Evolutionary conservation across 1,139 yeast species (phyloP).

Genomic region (Diutina scorzettiae): DNA sequence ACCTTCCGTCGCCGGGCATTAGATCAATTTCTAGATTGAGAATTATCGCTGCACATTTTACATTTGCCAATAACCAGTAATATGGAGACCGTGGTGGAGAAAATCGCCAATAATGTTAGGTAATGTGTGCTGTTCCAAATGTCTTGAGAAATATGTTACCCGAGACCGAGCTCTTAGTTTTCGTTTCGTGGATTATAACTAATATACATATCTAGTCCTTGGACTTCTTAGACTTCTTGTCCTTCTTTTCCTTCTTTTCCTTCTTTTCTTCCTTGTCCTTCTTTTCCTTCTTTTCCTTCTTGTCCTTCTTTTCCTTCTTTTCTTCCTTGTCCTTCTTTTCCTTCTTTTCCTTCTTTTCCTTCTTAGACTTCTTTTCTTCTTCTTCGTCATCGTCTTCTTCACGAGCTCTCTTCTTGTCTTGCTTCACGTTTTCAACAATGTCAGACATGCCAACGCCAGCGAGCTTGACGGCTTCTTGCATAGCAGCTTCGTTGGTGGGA

Average conservation of each 20-base stretch:
- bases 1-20: no score
- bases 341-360: conserved; percentile 36
- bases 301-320: conserved; percentile 44
- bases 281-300: conserved; percentile 44
- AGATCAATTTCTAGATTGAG: no score
- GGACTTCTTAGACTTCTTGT: conserved; percentile 21
- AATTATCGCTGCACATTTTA: no score
- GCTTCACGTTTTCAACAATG: conserved; percentile 19
- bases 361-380: conserved; percentile 12
- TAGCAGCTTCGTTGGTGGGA: conserved; percentile 75
- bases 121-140: no score
- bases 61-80: no score
- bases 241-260: conserved; percentile 40
- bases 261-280: conserved; percentile 38
- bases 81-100: no score
- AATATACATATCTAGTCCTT: conserved; percentile 5
- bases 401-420: conserved; percentile 11
- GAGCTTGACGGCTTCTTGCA: conserved; percentile 77
- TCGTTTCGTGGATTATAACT: background rate
- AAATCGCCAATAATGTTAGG: no score
- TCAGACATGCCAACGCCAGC: conserved; percentile 26
- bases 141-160: no score
- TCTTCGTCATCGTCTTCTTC: conserved; percentile 10
- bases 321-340: conserved; percentile 44
- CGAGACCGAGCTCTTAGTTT: no score